Percentiles rank a stretch among this genome's conserved stretches.
Conservation (phyloP, 495 filamentous ascomycete species). For the Saxophila tyrrhenica region DNA sequence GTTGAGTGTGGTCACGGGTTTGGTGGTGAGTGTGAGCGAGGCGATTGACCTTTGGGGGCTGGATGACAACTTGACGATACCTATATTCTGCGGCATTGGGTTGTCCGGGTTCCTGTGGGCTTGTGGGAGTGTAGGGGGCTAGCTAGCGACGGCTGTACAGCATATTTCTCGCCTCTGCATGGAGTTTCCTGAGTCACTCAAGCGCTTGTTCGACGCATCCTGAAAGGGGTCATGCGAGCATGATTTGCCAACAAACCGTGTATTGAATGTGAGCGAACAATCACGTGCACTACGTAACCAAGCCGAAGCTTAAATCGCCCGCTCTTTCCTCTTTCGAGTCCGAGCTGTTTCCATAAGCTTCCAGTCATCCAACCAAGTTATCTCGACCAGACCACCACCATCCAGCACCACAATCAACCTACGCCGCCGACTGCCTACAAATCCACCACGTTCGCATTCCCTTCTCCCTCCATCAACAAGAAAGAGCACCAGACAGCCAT, state of each 20-base stretch:
- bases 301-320: neutral
- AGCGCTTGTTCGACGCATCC: no score
- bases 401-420: neutral
- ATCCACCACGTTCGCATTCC: no score
- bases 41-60: slow-evolving; percentile 80
- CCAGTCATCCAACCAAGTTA: neutral
- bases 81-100: slow-evolving; percentile 76
- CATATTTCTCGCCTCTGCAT: no score
- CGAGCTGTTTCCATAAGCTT: neutral
- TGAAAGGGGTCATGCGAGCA: no score
- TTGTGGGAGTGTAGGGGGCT: no score
- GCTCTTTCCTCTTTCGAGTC: neutral
- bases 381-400: neutral
- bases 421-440: neutral
- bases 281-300: neutral
- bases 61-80: slow-evolving; percentile 97
- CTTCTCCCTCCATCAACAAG: no score
- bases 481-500: neutral
- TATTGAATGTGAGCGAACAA: no score
- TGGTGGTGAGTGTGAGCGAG: slow-evolving; percentile 80
- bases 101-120: slow-evolving; percentile 89
- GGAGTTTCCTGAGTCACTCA: no score
- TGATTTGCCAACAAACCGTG: no score
- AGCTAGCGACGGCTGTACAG: neutral
- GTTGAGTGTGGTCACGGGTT: slow-evolving; percentile 76